phyloP scores from a whole-genome alignment of 2,329 filamentous ascomycete genomes.

The Fusarium praegraminearum region DNA sequence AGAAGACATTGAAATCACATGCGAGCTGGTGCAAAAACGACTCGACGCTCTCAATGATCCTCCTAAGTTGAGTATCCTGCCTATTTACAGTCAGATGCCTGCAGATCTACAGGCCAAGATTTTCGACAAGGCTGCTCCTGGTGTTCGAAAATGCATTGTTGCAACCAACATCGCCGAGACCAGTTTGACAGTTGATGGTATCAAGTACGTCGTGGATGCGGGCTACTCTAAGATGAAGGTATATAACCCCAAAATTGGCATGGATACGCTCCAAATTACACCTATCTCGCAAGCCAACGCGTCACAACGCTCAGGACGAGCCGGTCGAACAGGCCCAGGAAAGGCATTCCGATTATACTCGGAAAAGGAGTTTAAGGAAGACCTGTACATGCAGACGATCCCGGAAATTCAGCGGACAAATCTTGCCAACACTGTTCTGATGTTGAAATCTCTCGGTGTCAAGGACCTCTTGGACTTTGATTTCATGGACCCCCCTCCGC shows the following conservation, averaged over 20 bases:
- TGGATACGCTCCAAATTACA: conserved; percentile 98
- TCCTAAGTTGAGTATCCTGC: conserved; percentile 91
- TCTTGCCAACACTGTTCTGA: conserved; percentile 90
- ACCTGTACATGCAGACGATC: conserved; percentile 96
- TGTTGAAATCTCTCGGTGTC: conserved; percentile 94
- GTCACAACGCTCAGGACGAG: conserved; percentile 91
- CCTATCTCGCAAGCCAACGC: conserved; percentile 98
- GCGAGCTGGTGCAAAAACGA: conserved; percentile 89
- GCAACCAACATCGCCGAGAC: conserved; percentile 99
- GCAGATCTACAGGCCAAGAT: conserved; percentile 98
- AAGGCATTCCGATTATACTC: conserved; percentile 96
- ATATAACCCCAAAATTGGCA: conserved; percentile 98
- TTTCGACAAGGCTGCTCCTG: conserved; percentile 89
- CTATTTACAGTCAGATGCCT: conserved; percentile 99
- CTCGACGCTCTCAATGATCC: conserved; percentile 92
- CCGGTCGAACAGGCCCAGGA: conserved; percentile 92
- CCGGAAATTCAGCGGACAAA: conserved; percentile 98
- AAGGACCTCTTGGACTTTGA: conserved; percentile 96
- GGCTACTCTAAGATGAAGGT: conserved; percentile 98
- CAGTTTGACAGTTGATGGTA: conserved; percentile 96
- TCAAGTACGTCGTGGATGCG: conserved; percentile 98
- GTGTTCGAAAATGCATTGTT: conserved; percentile 96
- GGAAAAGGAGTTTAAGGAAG: conserved; percentile 93
- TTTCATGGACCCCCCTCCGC: conserved; percentile 98
- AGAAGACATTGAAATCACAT: conserved; percentile 97